Conservation (phyloP, 2,329 filamentous ascomycete species). For the Thyridium curvatum region DNA sequence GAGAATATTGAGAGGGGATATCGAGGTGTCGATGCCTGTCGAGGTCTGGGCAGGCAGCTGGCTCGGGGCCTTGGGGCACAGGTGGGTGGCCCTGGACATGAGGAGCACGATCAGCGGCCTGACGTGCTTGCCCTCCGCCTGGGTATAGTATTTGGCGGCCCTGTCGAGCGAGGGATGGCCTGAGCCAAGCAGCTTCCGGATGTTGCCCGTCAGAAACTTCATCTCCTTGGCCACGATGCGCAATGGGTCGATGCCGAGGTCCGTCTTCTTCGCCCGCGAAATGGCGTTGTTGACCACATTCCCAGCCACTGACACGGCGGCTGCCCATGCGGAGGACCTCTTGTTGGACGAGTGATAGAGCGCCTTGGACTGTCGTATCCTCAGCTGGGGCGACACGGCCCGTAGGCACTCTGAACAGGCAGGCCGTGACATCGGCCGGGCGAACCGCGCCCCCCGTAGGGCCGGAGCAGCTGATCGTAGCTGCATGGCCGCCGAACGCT, state of each 20-base stretch:
- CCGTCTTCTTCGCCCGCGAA: constrained; percentile 53
- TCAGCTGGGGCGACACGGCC: constrained; percentile 19
- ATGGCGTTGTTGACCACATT: constrained; percentile 66
- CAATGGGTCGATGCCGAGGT: constrained; percentile 78
- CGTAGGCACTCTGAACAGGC: constrained; percentile 31
- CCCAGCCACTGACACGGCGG: constrained; percentile 64
- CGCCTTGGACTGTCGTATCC: constrained; percentile 24
- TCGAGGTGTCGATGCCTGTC: constrained; percentile 43
- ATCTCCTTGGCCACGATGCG: constrained; percentile 91
- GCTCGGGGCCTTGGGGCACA: constrained; percentile 53
- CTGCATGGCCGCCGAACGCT: constrained; percentile 35
- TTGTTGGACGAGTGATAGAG: constrained; percentile 38
- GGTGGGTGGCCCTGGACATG: constrained; percentile 90
- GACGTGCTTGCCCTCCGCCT: constrained; percentile 94
- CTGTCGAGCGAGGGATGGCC: constrained; percentile 92
- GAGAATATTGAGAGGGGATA: constrained; percentile 54
- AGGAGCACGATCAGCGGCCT: constrained; percentile 90
- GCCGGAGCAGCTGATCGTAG: constrained; percentile 46
- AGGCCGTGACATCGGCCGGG: constrained; percentile 26
- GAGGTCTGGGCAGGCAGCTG: constrained; percentile 31
- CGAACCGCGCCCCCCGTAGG: constrained; percentile 34
- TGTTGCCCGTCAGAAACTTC: constrained; percentile 91
- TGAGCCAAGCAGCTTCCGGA: constrained; percentile 85
- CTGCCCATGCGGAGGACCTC: constrained; percentile 63
- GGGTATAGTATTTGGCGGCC: constrained; percentile 96